Evolutionary conservation across 305 asterid species (phyloP).

Genomic region (Euphrasia arctica): DNA sequence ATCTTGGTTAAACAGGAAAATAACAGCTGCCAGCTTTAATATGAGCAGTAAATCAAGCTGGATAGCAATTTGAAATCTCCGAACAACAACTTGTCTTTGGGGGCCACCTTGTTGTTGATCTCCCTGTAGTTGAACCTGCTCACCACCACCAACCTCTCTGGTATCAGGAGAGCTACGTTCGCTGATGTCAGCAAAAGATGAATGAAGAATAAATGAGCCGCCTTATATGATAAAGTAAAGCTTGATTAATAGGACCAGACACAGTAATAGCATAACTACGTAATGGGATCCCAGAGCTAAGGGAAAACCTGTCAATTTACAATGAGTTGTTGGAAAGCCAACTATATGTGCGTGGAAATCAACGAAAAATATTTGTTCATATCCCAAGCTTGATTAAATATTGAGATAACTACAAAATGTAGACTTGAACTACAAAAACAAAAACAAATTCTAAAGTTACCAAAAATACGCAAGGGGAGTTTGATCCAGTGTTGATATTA

Average conservation of each 20-base stretch:
- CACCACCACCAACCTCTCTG: constrained; percentile 37
- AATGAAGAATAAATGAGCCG: neutral
- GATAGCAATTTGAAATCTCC: constrained; percentile 77
- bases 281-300: too few species aligned
- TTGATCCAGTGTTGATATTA: neutral
- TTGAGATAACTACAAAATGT: neutral
- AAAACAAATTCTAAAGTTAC: neutral
- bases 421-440: neutral
- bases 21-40: constrained; percentile 74
- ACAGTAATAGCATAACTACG: too few species aligned
- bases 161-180: constrained; percentile 32
- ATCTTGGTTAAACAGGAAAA: constrained; percentile 80
- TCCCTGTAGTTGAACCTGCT: constrained; percentile 33
- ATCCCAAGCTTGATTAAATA: neutral
- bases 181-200: constrained; percentile 30
- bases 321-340: neutral
- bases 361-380: neutral
- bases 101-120: constrained; percentile 52
- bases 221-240: neutral
- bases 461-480: neutral
- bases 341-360: neutral
- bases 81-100: constrained; percentile 50
- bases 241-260: neutral
- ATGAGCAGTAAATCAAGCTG: constrained; percentile 71
- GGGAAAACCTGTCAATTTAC: neutral